These are phyloP conservation scores for Alternaria incomplexa DNA, from an alignment of 2,329 filamentous ascomycete species.

Conservation along the genomic window DNA sequence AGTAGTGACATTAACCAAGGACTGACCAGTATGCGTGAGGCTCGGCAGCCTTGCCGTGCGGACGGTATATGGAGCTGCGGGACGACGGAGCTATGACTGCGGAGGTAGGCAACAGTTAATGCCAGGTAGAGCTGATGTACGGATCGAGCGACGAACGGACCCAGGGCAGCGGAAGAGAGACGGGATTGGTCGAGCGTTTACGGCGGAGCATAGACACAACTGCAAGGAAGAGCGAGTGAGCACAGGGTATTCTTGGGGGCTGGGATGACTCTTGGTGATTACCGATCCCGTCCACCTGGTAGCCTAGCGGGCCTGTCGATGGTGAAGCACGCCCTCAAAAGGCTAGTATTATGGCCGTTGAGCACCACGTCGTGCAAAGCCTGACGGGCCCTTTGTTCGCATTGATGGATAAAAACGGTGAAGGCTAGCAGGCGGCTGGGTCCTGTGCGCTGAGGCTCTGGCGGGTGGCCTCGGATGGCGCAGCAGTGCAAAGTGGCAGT, in stretches of 20 bases:
- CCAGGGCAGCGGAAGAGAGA: slow-evolving; percentile 32
- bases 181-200: slow-evolving; percentile 32
- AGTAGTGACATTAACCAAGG: slow-evolving; percentile 38
- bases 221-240: slow-evolving; percentile 36
- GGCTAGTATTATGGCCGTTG: slow-evolving; percentile 39
- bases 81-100: slow-evolving; percentile 38
- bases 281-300: slow-evolving; percentile 43
- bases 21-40: slow-evolving; percentile 33
- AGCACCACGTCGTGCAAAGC: slow-evolving; percentile 43
- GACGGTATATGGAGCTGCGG: slow-evolving; percentile 27
- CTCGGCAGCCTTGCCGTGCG: slow-evolving; percentile 35
- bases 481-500: slow-evolving; percentile 32
- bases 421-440: slow-evolving; percentile 26
- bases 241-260: slow-evolving; percentile 31
- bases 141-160: slow-evolving; percentile 26
- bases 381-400: slow-evolving; percentile 31
- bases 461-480: slow-evolving; percentile 36
- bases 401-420: slow-evolving; percentile 27
- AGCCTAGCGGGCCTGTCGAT: slow-evolving; percentile 38
- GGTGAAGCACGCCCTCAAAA: slow-evolving; percentile 36
- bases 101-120: slow-evolving; percentile 34
- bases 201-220: slow-evolving; percentile 28
- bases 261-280: slow-evolving; percentile 42
- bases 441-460: slow-evolving; percentile 39
- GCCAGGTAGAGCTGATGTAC: slow-evolving; percentile 22